A percentile compares a stretch with the other conserved stretches of the same genome.
phyloP scores from a whole-genome alignment of 495 filamentous ascomycete genomes.

The Geopyxis carbonaria region DNA sequence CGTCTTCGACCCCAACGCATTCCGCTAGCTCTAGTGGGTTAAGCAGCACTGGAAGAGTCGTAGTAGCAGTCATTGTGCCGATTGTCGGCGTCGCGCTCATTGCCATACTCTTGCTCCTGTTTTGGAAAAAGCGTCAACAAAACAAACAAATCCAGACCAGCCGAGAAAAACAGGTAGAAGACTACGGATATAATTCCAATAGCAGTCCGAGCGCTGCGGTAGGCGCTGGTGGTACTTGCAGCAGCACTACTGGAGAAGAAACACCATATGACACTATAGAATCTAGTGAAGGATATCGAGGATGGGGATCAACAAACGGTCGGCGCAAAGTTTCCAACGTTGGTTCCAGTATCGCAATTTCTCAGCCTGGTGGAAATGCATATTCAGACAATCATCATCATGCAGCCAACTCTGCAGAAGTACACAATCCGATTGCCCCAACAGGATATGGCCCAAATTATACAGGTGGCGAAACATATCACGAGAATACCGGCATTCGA shows the following conservation, averaged over 20 bases:
- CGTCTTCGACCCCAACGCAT: too few species aligned
- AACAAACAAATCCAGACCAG: slow-evolving; percentile 73
- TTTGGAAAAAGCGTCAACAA: slow-evolving; percentile 75
- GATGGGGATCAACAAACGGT: slow-evolving; percentile 73
- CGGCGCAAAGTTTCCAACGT: slow-evolving; percentile 74
- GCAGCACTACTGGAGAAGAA: slow-evolving; percentile 22
- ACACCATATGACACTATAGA: slow-evolving; percentile 48
- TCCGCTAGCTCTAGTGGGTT: too few species aligned
- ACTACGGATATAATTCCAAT: slow-evolving; percentile 92
- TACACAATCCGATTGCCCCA: too few species aligned
- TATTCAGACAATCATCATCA: slow-evolving; percentile 45
- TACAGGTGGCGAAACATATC: too few species aligned
- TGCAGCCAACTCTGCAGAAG: slow-evolving; percentile 32
- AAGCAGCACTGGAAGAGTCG: slow-evolving; percentile 50
- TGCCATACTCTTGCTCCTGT: slow-evolving; percentile 54
- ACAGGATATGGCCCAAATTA: too few species aligned
- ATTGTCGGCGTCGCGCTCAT: slow-evolving; percentile 77
- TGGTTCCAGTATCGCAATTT: slow-evolving; percentile 55
- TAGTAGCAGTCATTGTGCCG: slow-evolving; percentile 84
- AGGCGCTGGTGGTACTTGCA: slow-evolving; percentile 28
- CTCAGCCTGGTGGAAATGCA: slow-evolving; percentile 38
- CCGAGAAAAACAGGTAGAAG: slow-evolving; percentile 87
- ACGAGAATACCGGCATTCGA: too few species aligned
- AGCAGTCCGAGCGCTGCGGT: slow-evolving; percentile 33
- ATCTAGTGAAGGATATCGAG: slow-evolving; percentile 66